Conservation (phyloP, 2,329 filamentous ascomycete species). For the Microascus cirrosus region DNA sequence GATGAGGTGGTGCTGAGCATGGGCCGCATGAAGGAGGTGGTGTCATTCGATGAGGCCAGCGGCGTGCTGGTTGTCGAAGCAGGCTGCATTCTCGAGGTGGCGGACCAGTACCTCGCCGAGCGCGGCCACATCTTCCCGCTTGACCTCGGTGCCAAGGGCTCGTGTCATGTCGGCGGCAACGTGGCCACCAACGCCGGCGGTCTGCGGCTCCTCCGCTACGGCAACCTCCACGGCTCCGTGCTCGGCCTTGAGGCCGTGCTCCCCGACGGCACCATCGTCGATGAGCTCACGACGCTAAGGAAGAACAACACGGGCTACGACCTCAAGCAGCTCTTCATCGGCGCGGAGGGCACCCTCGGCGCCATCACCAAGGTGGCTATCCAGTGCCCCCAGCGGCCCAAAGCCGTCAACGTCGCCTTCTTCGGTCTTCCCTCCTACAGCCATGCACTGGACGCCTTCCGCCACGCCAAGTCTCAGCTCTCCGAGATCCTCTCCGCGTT, state of each 20-base stretch:
- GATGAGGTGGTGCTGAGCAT: conserved; percentile 96
- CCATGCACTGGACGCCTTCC: conserved; percentile 75
- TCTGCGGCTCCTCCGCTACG: conserved; percentile 79
- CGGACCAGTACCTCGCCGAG: conserved; percentile 76
- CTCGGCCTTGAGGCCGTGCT: conserved; percentile 89
- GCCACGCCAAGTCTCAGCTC: conserved; percentile 78
- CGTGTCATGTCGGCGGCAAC: conserved; percentile 92
- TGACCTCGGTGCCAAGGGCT: conserved; percentile 95
- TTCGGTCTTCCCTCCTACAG: conserved; percentile 87
- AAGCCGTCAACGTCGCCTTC: conserved; percentile 88
- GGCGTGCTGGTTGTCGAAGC: conserved; percentile 85
- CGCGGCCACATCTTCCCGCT: conserved; percentile 85
- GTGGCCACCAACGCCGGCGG: conserved; percentile 93
- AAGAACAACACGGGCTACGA: conserved; percentile 99
- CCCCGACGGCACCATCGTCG: conserved; percentile 82
- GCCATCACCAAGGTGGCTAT: conserved; percentile 88
- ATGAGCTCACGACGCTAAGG: conserved; percentile 76
- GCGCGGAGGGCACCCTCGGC: conserved; percentile 87
- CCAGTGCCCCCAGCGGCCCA: conserved; percentile 75
- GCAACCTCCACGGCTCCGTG: conserved; percentile 86
- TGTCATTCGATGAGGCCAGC: conserved; percentile 86
- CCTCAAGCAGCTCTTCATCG: conserved; percentile 92
- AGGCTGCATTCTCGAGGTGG: conserved; percentile 80
- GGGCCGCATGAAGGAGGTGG: conserved; percentile 80
- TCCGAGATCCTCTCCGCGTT: conserved; percentile 96